These are phyloP conservation scores for Paramecium caudatum DNA, from an alignment of 73 alveolate species.

Conservation along the genomic window DNA sequence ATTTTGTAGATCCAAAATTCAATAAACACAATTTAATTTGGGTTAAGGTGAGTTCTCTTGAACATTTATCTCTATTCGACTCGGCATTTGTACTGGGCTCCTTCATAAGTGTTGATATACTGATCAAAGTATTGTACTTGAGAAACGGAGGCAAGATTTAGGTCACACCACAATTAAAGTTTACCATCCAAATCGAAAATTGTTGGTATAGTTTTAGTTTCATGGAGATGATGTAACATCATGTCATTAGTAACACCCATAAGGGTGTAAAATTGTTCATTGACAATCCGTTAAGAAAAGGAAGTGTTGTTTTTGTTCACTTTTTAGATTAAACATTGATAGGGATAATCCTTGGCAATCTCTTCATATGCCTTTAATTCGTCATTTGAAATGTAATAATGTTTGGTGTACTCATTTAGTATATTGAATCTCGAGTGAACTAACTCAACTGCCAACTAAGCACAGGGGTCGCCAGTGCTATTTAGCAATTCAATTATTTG, in stretches of 20 bases:
- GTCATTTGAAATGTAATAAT: conserved; percentile 26
- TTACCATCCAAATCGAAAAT: conserved; percentile 33
- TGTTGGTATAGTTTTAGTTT: conserved; percentile 57
- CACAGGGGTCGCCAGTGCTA: conserved; percentile 2
- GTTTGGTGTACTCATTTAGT: background rate
- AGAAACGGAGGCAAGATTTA: background rate
- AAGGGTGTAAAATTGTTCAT: conserved; percentile 4
- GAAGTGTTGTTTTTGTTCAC: conserved; percentile 28
- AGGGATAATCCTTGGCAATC: conserved; percentile 15
- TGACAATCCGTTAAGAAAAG: conserved; percentile 46
- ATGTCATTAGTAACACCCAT: conserved; percentile 62
- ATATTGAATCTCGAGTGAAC: background rate
- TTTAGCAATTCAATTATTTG: background rate
- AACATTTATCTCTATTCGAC: conserved; percentile 40
- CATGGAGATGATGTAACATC: conserved; percentile 59
- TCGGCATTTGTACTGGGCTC: conserved; percentile 32
- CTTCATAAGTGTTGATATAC: conserved; percentile 46
- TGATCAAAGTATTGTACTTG: background rate
- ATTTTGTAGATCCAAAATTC: conserved; percentile 56
- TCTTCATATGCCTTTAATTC: conserved; percentile 24
- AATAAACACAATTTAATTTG: conserved; percentile 36
- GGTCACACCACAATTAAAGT: conserved; percentile 44
- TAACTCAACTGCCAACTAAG: conserved; percentile 4
- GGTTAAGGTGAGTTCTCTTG: conserved; percentile 1
- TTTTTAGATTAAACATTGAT: conserved; percentile 38